These are phyloP conservation scores for Aspergillus sclerotioniger DNA, from an alignment of 495 filamentous ascomycete species.

Conservation along the genomic window DNA sequence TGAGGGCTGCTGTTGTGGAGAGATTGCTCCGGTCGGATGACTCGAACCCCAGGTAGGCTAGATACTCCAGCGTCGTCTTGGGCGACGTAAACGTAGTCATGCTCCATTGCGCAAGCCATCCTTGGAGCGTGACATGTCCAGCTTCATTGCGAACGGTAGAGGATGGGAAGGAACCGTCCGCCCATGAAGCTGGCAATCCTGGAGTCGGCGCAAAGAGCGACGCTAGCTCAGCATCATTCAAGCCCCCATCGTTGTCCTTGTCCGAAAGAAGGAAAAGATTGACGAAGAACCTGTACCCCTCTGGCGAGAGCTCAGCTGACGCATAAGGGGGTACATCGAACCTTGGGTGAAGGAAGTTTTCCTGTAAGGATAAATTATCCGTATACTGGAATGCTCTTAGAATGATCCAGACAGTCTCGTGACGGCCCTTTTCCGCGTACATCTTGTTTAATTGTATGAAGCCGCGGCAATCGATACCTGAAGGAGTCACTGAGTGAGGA, in stretches of 20 bases:
- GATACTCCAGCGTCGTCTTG: slow-evolving; percentile 89
- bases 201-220: slow-evolving; percentile 93
- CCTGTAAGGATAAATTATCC: slow-evolving; percentile 84
- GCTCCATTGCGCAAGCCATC: slow-evolving; percentile 98
- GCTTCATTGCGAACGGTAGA: slow-evolving; percentile 94
- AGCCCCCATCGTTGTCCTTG: slow-evolving; percentile 93
- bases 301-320: slow-evolving; percentile 90
- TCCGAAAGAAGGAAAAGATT: slow-evolving; percentile 93
- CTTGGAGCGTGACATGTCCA: slow-evolving; percentile 91
- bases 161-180: slow-evolving; percentile 88
- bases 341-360: slow-evolving; percentile 86
- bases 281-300: slow-evolving; percentile 96
- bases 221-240: slow-evolving; percentile 79
- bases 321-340: slow-evolving; percentile 90
- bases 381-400: slow-evolving; percentile 95
- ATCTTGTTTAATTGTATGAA: slow-evolving; percentile 91
- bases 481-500: slow-evolving; percentile 60
- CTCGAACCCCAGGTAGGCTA: slow-evolving; percentile 90
- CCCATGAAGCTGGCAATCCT: slow-evolving; percentile 81
- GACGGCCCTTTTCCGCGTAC: slow-evolving; percentile 95
- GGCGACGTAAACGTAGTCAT: slow-evolving; percentile 98
- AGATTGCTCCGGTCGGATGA: slow-evolving; percentile 60
- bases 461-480: slow-evolving; percentile 74
- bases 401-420: slow-evolving; percentile 97
- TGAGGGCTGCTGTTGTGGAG: slow-evolving; percentile 79